Evolutionary conservation across 1,284 basidiomycete species (phyloP).

Genomic region (Naganishia albida): DNA sequence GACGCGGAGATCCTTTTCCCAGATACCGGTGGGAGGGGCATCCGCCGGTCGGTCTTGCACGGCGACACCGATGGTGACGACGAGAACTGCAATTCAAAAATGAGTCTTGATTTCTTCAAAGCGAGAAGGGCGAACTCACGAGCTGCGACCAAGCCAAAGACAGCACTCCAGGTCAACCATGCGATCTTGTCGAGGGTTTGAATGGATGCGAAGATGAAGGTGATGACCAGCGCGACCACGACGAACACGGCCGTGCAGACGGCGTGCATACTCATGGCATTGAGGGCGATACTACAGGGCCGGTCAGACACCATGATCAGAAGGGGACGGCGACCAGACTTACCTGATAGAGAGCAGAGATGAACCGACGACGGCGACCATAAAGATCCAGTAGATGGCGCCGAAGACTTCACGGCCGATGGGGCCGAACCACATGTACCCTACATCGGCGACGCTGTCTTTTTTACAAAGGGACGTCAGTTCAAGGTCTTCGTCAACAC

Average conservation of each 20-base stretch:
- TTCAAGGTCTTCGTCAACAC: slow-evolving; percentile 35
- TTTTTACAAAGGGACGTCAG: slow-evolving; percentile 20
- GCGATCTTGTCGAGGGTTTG: slow-evolving; percentile 47
- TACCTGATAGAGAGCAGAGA: slow-evolving; percentile 40
- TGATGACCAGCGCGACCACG: slow-evolving; percentile 38
- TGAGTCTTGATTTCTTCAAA: neutral
- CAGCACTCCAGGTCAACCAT: slow-evolving; percentile 46
- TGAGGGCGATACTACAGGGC: slow-evolving; percentile 41
- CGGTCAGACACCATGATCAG: neutral
- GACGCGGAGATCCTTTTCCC: slow-evolving; percentile 35
- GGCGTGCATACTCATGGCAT: slow-evolving; percentile 43
- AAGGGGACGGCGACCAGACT: neutral
- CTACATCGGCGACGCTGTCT: slow-evolving; percentile 38
- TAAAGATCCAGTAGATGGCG: slow-evolving; percentile 37
- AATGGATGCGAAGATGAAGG: slow-evolving; percentile 41
- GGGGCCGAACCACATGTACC: slow-evolving; percentile 41
- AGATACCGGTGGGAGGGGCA: slow-evolving; percentile 35
- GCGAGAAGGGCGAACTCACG: slow-evolving; percentile 38
- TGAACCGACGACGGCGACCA: slow-evolving; percentile 39
- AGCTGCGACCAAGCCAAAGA: slow-evolving; percentile 40
- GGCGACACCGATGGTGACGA: slow-evolving; percentile 44
- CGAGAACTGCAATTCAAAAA: slow-evolving; percentile 34
- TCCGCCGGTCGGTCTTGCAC: slow-evolving; percentile 44
- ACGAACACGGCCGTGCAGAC: slow-evolving; percentile 45
- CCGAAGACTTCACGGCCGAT: slow-evolving; percentile 40